These are phyloP conservation scores for Trichoderma simmonsii DNA, from an alignment of 2,329 filamentous ascomycete species.

Conservation along the genomic window DNA sequence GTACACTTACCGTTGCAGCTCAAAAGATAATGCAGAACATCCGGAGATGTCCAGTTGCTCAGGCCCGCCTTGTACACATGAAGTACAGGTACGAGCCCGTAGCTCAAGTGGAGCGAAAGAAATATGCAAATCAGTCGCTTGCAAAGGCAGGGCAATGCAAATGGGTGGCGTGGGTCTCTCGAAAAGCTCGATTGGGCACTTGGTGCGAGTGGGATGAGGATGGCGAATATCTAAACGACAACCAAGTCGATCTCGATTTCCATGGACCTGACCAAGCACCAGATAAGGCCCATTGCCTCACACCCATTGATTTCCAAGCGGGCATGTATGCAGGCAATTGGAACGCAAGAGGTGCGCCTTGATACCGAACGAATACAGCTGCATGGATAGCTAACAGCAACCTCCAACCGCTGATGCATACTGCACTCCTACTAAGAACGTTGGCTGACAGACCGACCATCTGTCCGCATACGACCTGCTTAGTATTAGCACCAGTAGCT, in stretches of 20 bases:
- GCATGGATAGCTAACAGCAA: background rate
- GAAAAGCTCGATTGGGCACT: slow-evolving; percentile 23
- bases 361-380: background rate
- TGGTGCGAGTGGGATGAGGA: slow-evolving; percentile 11
- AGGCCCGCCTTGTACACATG: background rate
- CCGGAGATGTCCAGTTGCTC: background rate
- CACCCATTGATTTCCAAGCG: background rate
- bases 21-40: background rate
- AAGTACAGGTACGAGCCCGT: background rate
- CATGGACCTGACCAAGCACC: background rate
- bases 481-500: background rate
- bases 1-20: background rate
- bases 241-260: background rate
- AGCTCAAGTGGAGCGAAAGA: background rate
- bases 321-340: background rate
- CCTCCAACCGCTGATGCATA: background rate
- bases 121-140: background rate
- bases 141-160: background rate
- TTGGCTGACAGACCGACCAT: background rate
- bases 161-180: slow-evolving; percentile 24
- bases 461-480: background rate
- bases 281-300: background rate
- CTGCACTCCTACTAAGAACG: background rate
- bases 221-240: background rate
- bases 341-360: background rate